Evolutionary conservation across 139 green algal species (phyloP), one percentile per base, ranked within the genome.

Genomic region (Ulvella scutata): DNA sequence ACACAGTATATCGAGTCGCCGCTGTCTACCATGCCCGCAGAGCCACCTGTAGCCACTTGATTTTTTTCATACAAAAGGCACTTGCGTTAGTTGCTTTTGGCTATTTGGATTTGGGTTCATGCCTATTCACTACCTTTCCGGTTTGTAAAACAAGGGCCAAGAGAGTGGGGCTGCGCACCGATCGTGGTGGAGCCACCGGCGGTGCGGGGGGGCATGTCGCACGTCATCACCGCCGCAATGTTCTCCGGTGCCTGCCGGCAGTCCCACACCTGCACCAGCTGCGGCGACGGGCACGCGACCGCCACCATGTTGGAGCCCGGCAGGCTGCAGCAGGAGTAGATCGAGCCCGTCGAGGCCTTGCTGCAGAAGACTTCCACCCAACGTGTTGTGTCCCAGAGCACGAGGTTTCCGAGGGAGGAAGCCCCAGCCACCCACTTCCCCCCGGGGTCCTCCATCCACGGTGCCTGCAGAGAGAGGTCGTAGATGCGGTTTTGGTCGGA

Each of bases 141-240:
- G n/a, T n/a, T n/a, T n/a, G n/a, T n/a, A n/a, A n/a, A n/a, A n/a
- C n/a, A n/a, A n/a, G n/a, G n/a, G n/a, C n/a, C n/a, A n/a, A n/a
- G n/a, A n/a, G n/a, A n/a, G n/a, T n/a, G n/a, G n/a, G n/a, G n/a
- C n/a, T n/a, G n/a, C n/a, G n/a, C n/a, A n/a, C n/a, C n/a, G n/a
- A n/a, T n/a, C n/a, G n/a, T n/a, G n/a, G n/a, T n/a, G n/a, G n/a
- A n/a, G 44, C 9, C 9, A 26, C 44, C 44, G 44, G 7, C 13
- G 44, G n/a, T 20, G 44, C 44, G 44, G n/a, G 44, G 44, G 7
- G 44, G 44, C 44, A 62, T 23, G 44, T 62, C 44, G 44, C 44
- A 62, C 44, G 44, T 62, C 44, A 62, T 62, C 44, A 62, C 44
- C n/a, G 44, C 44, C 44, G 44, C 44, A 26, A 62, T 62, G 44